A percentile compares a stretch with the other conserved stretches of the same genome.
phyloP scores from a whole-genome alignment of 768 basidiomycete genomes.

The Macrolepiota fuliginosa region DNA sequence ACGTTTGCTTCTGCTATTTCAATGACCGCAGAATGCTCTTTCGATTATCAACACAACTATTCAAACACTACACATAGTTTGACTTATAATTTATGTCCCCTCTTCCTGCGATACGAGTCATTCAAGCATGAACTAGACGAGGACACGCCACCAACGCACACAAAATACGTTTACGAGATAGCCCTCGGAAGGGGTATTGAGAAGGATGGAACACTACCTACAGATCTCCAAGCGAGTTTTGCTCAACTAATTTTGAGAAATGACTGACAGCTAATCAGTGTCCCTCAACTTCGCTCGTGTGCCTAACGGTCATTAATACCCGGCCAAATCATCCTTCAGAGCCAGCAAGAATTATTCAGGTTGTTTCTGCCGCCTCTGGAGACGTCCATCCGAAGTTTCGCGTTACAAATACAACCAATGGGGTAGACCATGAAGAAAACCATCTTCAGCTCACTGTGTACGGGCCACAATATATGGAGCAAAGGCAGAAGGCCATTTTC shows the following conservation, averaged over 20 bases:
- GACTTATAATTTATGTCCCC: constrained; percentile 26
- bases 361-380: constrained; percentile 27
- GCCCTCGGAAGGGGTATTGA: constrained; percentile 20
- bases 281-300: constrained; percentile 29
- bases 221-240: constrained; percentile 26
- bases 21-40: background rate
- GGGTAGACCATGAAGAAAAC: constrained; percentile 14
- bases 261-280: constrained; percentile 27
- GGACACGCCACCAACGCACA: constrained; percentile 30
- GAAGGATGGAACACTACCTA: constrained; percentile 27
- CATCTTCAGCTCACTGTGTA: constrained; percentile 29
- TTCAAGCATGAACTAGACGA: constrained; percentile 16
- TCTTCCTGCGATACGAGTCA: constrained; percentile 14
- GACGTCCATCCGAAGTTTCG: constrained; percentile 19
- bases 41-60: background rate
- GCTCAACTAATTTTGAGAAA: background rate
- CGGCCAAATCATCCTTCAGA: constrained; percentile 32
- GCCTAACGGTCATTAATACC: constrained; percentile 26
- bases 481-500: constrained; percentile 28
- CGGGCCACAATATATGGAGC: constrained; percentile 25
- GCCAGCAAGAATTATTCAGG: constrained; percentile 30
- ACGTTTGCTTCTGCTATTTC: background rate
- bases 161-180: constrained; percentile 26
- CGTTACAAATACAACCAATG: constrained; percentile 12
- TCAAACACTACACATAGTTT: constrained; percentile 1